These are phyloP conservation scores for Ramularia endophylla DNA, from an alignment of 2,329 filamentous ascomycete species.

Conservation along the genomic window DNA sequence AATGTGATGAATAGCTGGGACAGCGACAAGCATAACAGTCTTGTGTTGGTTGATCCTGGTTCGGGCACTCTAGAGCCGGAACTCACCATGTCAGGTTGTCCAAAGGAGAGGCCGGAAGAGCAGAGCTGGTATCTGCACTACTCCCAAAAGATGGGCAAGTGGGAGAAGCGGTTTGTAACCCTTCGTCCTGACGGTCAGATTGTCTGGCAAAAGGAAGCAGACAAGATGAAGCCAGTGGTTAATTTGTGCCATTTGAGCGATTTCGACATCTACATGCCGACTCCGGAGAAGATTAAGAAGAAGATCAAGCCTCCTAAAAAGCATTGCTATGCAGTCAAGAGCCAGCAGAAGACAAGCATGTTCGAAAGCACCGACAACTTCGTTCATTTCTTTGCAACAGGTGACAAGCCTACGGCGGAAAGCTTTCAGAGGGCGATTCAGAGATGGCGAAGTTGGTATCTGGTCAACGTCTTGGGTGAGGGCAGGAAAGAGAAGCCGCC, in stretches of 20 bases:
- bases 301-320: conserved; percentile 78
- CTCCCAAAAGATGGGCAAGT: conserved; percentile 75
- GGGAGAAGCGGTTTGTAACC: conserved; percentile 78
- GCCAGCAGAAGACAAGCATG: conserved; percentile 79
- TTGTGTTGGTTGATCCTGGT: conserved; percentile 59
- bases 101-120: conserved; percentile 57
- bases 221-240: conserved; percentile 57
- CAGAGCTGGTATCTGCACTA: conserved; percentile 70
- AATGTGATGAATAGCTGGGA: conserved; percentile 95
- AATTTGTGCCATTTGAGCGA: conserved; percentile 82
- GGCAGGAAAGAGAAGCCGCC: conserved; percentile 34
- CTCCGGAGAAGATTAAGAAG: conserved; percentile 59
- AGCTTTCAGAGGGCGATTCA: conserved; percentile 68
- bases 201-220: conserved; percentile 63
- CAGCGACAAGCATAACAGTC: conserved; percentile 66
- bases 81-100: conserved; percentile 60
- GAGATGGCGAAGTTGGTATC: conserved; percentile 84
- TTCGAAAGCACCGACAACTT: conserved; percentile 80
- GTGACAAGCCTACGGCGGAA: conserved; percentile 61
- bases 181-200: conserved; percentile 68
- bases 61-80: conserved; percentile 49
- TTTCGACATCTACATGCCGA: conserved; percentile 84
- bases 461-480: conserved; percentile 65
- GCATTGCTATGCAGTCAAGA: conserved; percentile 82
- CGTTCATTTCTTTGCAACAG: conserved; percentile 85